Base-by-base conservation (phyloP, 176 grass and related monocot genomes). In the Pontederia crassipes region DNA sequence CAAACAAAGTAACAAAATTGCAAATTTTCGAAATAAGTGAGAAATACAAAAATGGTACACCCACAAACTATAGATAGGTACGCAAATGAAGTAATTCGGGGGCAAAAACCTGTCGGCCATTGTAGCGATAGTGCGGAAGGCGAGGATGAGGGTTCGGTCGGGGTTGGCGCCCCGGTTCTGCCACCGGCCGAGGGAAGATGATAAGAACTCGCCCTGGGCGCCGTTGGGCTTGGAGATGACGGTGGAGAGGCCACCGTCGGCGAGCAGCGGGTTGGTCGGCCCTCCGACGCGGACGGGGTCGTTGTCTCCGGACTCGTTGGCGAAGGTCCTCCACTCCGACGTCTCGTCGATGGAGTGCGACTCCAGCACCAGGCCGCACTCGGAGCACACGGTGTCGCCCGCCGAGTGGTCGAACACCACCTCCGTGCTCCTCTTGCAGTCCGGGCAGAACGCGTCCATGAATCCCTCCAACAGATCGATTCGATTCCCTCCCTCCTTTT, bases 191-290 rank as follows among this genome's bases (percentile, higher is more conserved):
- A 65, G 62, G 8, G 62, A 65, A 18, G 62, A 65, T 1, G 62
- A 65, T 16, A 65, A 46, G 48, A 65, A 65, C 0, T 65, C 62
- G 8, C 62, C 62, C 62, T 65, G 62, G 47, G 62, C 62, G 47
- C 62, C 62, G 48, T 65, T 65, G 62, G 62, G 62, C 62, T 65
- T 65, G 62, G 62, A 65, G 48, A 65, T 65, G 18, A 65, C 62
- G 17, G 62, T 65, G 46, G 62, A 65, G 62, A 65, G 62, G 10
- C 62, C 62, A 48, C 62, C 62, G 47, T 65, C 62, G 6, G 62
- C 62, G 6, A 65, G 62, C 12, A 65, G 62, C 20, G 62, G 62
- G 48, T 65, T 65, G 17, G 47, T 65, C 47, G 62, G 62, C 10
- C 62, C 62, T 18, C 62, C 62, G 48, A 65, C 62, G 0, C 62